Evolutionary conservation across 805 yeast genomes (phyloP).

Genomic region (Candida maris): DNA sequence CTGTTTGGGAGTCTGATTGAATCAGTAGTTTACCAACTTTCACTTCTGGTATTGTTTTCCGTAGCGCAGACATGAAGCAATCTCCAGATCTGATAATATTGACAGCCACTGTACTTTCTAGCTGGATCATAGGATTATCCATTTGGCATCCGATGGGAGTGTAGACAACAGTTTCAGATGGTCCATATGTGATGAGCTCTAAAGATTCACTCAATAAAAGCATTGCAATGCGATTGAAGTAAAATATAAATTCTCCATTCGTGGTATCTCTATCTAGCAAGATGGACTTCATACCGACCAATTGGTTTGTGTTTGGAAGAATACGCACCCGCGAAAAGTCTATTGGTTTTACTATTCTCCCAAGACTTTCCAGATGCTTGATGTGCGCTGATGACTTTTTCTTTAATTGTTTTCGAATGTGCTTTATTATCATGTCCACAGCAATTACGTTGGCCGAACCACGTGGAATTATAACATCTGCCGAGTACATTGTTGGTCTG

Average conservation of each 20-base stretch:
- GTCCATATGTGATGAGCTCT: conserved; percentile 46
- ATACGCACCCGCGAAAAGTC: conserved; percentile 33
- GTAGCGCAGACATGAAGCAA: conserved; percentile 77
- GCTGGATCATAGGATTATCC: conserved; percentile 29
- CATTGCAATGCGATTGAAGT: conserved; percentile 78
- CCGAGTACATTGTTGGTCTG: conserved; percentile 69
- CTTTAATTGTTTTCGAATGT: conserved; percentile 67
- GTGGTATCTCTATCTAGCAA: conserved; percentile 52
- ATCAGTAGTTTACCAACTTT: conserved; percentile 79
- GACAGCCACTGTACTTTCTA: conserved; percentile 61
- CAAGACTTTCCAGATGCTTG: conserved; percentile 55
- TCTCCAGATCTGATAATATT: conserved; percentile 89
- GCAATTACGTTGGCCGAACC: conserved; percentile 83
- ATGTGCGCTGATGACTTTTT: conserved; percentile 67
- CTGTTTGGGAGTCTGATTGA: conserved; percentile 83
- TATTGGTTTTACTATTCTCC: conserved; percentile 35
- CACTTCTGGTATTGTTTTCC: conserved; percentile 73
- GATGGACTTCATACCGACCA: conserved; percentile 67
- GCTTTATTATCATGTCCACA: conserved; percentile 72
- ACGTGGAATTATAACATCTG: conserved; percentile 88
- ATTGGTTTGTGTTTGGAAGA: conserved; percentile 58
- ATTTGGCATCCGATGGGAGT: conserved; percentile 40
- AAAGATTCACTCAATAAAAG: conserved; percentile 66
- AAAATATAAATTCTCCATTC: conserved; percentile 79
- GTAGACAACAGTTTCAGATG: conserved; percentile 21